A percentile compares a stretch with the other conserved stretches of the same genome.
These are phyloP conservation scores for Cryphonectria carpinicola DNA, from an alignment of 2,329 filamentous ascomycete genomes.

Conservation along the genomic window DNA sequence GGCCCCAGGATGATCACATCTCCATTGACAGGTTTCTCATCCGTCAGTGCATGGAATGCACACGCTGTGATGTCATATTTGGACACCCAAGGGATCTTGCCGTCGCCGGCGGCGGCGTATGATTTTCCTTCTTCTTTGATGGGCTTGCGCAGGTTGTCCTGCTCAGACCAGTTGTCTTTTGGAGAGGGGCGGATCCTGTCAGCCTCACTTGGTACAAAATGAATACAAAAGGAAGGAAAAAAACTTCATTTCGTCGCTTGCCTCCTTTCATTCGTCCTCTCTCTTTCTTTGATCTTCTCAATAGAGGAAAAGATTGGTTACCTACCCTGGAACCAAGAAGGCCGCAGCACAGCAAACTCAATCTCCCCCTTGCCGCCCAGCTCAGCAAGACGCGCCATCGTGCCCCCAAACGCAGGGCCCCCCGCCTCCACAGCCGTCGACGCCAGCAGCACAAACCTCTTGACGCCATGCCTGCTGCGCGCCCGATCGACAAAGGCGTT, in stretches of 20 bases:
- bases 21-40: conserved; percentile 43
- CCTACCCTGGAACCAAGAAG: conserved; percentile 49
- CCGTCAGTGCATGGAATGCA: conserved; percentile 45
- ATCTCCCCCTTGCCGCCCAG: conserved; percentile 41
- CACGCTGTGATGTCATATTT: conserved; percentile 52
- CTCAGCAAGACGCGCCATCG: conserved; percentile 44
- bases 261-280: not conserved
- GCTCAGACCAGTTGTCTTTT: conserved; percentile 49
- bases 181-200: not conserved
- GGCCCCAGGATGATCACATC: conserved; percentile 45
- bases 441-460: conserved; percentile 51
- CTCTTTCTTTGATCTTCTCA: not conserved
- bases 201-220: not conserved
- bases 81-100: conserved; percentile 51
- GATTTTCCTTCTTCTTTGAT: conserved; percentile 46
- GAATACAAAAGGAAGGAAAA: no score
- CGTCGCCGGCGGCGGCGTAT: conserved; percentile 47
- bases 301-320: not conserved
- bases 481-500: conserved; percentile 49
- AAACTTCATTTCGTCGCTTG: no score
- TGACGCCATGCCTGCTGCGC: conserved; percentile 37
- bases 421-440: conserved; percentile 43
- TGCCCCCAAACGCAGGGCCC: conserved; percentile 40
- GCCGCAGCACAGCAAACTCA: conserved; percentile 48
- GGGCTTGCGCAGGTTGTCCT: conserved; percentile 31